Evolutionary conservation across 768 basidiomycete genomes (phyloP).

Genomic region (Russula sp.): DNA sequence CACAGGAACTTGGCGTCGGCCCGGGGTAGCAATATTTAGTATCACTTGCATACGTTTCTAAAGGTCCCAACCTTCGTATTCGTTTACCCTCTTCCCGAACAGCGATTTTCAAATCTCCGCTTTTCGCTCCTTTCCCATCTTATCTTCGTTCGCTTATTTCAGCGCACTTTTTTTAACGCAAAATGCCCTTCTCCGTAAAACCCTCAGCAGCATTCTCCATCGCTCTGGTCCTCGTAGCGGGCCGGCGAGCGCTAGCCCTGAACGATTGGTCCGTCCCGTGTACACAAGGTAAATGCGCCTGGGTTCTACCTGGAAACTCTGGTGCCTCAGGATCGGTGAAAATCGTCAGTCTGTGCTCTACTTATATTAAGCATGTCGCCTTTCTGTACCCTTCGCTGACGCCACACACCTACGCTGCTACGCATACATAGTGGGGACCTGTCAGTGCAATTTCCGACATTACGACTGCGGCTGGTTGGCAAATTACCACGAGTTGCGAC

Average conservation of each 20-base stretch:
- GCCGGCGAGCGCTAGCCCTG: constrained; percentile 2
- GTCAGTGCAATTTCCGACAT: constrained; percentile 23
- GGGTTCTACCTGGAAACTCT: constrained; percentile 8
- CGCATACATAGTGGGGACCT: constrained; percentile 16
- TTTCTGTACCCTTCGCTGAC: background rate
- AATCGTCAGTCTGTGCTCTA: constrained; percentile 18
- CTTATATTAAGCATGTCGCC: background rate
- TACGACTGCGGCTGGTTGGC: constrained; percentile 14
- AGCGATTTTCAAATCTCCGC: too few species aligned
- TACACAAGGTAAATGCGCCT: constrained; percentile 14
- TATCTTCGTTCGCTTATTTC: too few species aligned
- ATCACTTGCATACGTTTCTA: background rate
- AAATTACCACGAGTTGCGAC: constrained; percentile 14
- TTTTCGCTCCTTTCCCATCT: too few species aligned
- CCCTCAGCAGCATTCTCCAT: background rate
- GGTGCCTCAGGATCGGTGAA: constrained; percentile 9
- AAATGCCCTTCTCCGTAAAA: background rate
- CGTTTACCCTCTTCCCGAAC: too few species aligned
- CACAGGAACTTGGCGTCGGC: too few species aligned
- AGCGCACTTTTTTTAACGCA: background rate
- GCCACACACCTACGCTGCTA: background rate
- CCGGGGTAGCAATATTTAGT: too few species aligned
- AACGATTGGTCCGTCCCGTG: constrained; percentile 25
- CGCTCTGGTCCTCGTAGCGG: background rate
- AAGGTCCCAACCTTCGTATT: too few species aligned